Conservation (phyloP, 129 eudicot species). For the Centella asiatica region DNA sequence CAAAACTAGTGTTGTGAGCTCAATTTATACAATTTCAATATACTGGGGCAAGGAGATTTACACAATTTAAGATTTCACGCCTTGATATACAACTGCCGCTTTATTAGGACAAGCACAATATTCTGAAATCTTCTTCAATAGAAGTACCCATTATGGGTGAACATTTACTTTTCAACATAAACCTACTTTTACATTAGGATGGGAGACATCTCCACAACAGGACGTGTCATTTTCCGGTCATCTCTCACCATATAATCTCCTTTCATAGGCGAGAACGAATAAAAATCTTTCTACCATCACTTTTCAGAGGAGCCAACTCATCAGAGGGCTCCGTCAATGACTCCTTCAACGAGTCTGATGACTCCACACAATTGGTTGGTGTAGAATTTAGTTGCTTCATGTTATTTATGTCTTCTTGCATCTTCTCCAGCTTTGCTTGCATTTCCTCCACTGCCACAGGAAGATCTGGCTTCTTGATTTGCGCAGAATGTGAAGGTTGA, state of each 20-base stretch:
- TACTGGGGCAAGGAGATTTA: neutral
- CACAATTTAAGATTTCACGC: too few species aligned
- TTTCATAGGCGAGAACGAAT: slow-evolving; percentile 66
- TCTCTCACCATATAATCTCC: neutral
- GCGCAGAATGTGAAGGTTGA: slow-evolving; percentile 20
- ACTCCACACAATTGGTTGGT: slow-evolving; percentile 28
- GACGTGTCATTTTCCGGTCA: neutral
- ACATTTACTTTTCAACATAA: neutral
- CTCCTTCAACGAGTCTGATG: slow-evolving; percentile 37
- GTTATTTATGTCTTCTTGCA: slow-evolving; percentile 48
- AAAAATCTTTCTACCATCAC: slow-evolving; percentile 41
- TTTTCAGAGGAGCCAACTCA: slow-evolving; percentile 15
- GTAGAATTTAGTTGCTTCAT: slow-evolving; percentile 34
- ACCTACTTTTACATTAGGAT: neutral
- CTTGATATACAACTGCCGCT: too few species aligned
- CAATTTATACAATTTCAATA: too few species aligned
- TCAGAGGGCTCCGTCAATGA: slow-evolving; percentile 42
- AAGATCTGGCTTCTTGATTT: slow-evolving; percentile 31
- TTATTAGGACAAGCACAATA: neutral
- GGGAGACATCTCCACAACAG: neutral
- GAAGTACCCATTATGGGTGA: neutral
- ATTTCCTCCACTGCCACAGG: slow-evolving; percentile 49
- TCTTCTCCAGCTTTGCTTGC: slow-evolving; percentile 66
- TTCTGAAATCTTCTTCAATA: neutral
- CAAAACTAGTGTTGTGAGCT: too few species aligned